phyloP scores from a whole-genome alignment of 352 stramenopile genomes.

The Phytophthora brassicae region DNA sequence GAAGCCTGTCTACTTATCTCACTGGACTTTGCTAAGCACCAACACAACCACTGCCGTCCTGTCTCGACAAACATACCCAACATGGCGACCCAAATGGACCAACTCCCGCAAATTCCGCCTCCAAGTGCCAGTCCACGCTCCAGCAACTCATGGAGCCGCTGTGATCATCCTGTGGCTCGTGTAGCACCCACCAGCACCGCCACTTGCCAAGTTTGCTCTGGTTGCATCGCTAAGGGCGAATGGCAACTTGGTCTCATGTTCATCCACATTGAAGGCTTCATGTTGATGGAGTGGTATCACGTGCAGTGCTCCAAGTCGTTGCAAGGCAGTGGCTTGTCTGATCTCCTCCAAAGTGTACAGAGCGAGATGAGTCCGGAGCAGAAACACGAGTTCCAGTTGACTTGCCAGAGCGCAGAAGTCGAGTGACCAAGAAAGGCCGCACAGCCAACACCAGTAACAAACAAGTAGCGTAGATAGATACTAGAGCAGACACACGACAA shows the following conservation, averaged over 20 bases:
- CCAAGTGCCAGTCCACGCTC: slow-evolving; percentile 41
- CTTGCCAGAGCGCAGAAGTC: slow-evolving; percentile 34
- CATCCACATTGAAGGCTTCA: slow-evolving; percentile 84
- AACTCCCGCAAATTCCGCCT: slow-evolving; percentile 35
- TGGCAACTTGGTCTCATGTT: slow-evolving; percentile 86
- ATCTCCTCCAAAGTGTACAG: slow-evolving; percentile 64
- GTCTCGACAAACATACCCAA: slow-evolving; percentile 2
- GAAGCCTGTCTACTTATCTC: slow-evolving; percentile 2
- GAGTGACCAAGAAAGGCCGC: background rate
- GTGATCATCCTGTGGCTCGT: slow-evolving; percentile 73
- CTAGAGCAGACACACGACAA: slow-evolving; percentile 14
- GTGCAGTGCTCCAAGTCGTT: slow-evolving; percentile 57
- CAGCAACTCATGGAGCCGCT: slow-evolving; percentile 73
- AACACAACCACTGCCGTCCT: background rate
- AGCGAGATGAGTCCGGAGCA: slow-evolving; percentile 61
- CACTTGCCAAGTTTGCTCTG: slow-evolving; percentile 74
- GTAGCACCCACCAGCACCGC: slow-evolving; percentile 71
- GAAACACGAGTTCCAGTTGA: slow-evolving; percentile 53
- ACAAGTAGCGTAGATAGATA: slow-evolving; percentile 12
- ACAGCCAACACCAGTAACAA: background rate
- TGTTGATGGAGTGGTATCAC: slow-evolving; percentile 89
- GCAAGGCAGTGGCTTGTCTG: slow-evolving; percentile 47
- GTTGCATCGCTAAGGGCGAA: slow-evolving; percentile 56
- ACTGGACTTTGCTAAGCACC: background rate
- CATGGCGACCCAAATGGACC: slow-evolving; percentile 45